Evolutionary conservation across 257 asterid species (phyloP).

Genomic region (Misopates orontium): DNA sequence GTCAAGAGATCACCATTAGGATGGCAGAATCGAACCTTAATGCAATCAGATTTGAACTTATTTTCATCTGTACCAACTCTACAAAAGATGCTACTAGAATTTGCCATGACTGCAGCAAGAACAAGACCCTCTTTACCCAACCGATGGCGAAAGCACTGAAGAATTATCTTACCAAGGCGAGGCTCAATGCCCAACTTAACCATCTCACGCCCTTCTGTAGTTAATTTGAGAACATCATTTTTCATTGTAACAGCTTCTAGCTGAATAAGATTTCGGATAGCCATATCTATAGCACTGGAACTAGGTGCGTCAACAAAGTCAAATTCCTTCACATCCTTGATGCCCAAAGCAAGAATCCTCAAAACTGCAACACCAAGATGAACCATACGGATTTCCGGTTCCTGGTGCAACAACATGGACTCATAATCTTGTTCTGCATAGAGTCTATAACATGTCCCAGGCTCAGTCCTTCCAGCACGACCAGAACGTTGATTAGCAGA

Average conservation of each 20-base stretch:
- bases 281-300: slow-evolving; percentile 67
- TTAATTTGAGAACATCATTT: slow-evolving; percentile 47
- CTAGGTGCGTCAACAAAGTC: slow-evolving; percentile 90
- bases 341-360: slow-evolving; percentile 85
- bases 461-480: slow-evolving; percentile 96
- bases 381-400: slow-evolving; percentile 89
- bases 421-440: slow-evolving; percentile 65
- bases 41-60: slow-evolving; percentile 77
- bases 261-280: slow-evolving; percentile 70
- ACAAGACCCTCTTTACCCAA: slow-evolving; percentile 86
- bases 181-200: slow-evolving; percentile 96
- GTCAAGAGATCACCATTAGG: slow-evolving; percentile 89
- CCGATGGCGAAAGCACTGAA: slow-evolving; percentile 52
- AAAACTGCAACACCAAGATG: slow-evolving; percentile 92
- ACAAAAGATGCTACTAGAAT: slow-evolving; percentile 85
- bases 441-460: slow-evolving; percentile 84
- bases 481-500: slow-evolving; percentile 97
- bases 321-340: slow-evolving; percentile 62
- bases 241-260: slow-evolving; percentile 60
- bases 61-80: slow-evolving; percentile 73
- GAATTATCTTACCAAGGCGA: slow-evolving; percentile 81
- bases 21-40: slow-evolving; percentile 88
- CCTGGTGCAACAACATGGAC: slow-evolving; percentile 68
- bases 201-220: slow-evolving; percentile 60
- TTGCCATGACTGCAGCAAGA: slow-evolving; percentile 95